Base-by-base conservation (phyloP, 768 basidiomycete species). In the Chalciporus sphaerocephalus region DNA sequence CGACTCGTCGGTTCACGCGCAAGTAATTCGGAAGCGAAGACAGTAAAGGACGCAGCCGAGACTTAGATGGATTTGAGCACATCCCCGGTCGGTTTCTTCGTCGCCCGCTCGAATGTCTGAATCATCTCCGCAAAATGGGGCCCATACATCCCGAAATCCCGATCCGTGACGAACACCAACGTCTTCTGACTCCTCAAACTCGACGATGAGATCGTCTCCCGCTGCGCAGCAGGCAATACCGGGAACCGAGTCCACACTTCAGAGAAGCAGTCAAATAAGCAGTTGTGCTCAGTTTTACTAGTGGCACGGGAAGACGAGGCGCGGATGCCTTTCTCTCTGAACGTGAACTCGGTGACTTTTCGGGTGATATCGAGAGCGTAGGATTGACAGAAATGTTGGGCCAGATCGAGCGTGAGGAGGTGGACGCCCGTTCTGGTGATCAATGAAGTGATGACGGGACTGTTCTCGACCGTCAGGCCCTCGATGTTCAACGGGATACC, bases 171-270 rank as follows among this genome's bases (percentile, higher is more conserved):
- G 48, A 80, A 80, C 1, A 66, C 54, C 8, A 82, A 60, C 4
- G 62, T 60, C 35, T 64, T 69, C 4, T 56, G 44, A 6, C 51
- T 59, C 16, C 71, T 61, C 6, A 63, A 52, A 17, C 56, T 57
- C 4, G 67, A 67, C 0, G 67, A 64, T 0, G 66, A 60, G 34
- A 74, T 65, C 0, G 74, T 75, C 23, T 71, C 67, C 5, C 75
- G 69, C 27, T 69, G 67, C n/a, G 82, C 68, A 0, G 80, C 78
- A 2, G 80, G 67, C 2, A 77, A 50, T 3, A 82, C 80, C 0
- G 80, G 80, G 55, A 80, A 82, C 7, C 80, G 73, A 6, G 71
- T 78, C 80, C 80, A 82, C 16, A 80, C 74, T 15, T 80, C 78
- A 0, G 70, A 58, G 40, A 78, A 71, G 43, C 78, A 80, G 50